Conservation (phyloP, 1,284 basidiomycete species). For the Amylostereum areolatum region DNA sequence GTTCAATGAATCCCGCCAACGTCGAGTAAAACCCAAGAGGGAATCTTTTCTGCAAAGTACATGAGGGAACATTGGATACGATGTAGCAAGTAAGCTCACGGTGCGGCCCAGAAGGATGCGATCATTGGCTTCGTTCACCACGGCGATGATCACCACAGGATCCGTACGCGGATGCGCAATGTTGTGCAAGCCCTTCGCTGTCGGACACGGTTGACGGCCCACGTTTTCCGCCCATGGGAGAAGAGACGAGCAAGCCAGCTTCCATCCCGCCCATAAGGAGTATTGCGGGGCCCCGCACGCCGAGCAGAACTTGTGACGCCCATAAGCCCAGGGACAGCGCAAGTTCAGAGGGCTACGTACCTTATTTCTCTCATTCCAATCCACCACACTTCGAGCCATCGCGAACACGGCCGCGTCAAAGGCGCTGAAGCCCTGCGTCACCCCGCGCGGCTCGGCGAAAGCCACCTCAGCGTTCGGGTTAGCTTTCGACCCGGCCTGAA, state of each 20-base stretch:
- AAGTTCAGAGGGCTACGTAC: conserved; percentile 28
- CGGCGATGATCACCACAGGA: conserved; percentile 89
- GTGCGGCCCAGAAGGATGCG: conserved; percentile 85
- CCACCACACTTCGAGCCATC: conserved; percentile 71
- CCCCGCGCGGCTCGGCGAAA: conserved; percentile 67
- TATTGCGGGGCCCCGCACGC: conserved; percentile 81
- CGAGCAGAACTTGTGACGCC: conserved; percentile 68
- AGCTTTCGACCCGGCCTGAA: conserved; percentile 34
- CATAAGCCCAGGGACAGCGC: not conserved
- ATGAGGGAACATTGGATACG: not conserved
- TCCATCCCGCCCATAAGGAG: conserved; percentile 95
- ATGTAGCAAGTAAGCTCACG: conserved; percentile 36
- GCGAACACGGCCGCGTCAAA: conserved; percentile 74
- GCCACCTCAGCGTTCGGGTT: conserved; percentile 35
- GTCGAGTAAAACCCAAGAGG: conserved; percentile 78
- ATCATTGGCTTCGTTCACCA: conserved; percentile 72
- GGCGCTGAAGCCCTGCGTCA: conserved; percentile 46
- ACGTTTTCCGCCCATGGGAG: conserved; percentile 64
- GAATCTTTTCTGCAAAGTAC: conserved; percentile 51
- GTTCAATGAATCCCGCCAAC: conserved; percentile 87
- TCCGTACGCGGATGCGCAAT: conserved; percentile 87
- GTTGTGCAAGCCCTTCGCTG: conserved; percentile 81
- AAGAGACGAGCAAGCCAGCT: conserved; percentile 74
- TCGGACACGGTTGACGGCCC: conserved; percentile 59
- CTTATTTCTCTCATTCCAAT: conserved; percentile 88